A percentile compares a stretch with the other conserved stretches of the same genome.
These are phyloP conservation scores for Yamadazyma paraphyllophila DNA, from an alignment of 805 yeast species.

Conservation along the genomic window DNA sequence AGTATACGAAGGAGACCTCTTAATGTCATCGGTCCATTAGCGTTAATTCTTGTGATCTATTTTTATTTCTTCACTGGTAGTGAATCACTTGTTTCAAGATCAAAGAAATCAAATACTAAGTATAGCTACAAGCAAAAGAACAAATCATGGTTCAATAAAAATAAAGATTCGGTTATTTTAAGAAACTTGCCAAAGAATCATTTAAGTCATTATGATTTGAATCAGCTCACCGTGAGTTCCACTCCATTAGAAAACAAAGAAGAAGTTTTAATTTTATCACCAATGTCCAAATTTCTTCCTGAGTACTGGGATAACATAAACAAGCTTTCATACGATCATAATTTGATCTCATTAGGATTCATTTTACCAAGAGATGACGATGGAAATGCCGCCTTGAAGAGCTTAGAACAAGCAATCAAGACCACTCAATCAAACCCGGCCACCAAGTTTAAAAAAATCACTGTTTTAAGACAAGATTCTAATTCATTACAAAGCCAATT, in stretches of 20 bases:
- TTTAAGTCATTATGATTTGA: slow-evolving; percentile 81
- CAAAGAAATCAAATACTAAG: slow-evolving; percentile 25
- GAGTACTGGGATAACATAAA: slow-evolving; percentile 86
- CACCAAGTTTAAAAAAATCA: slow-evolving; percentile 74
- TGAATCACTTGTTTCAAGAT: slow-evolving; percentile 1
- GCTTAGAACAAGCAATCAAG: slow-evolving; percentile 74
- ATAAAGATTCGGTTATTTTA: slow-evolving; percentile 47
- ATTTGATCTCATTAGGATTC: slow-evolving; percentile 82
- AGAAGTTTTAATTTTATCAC: slow-evolving; percentile 82
- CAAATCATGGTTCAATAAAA: slow-evolving; percentile 46
- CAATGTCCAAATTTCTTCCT: slow-evolving; percentile 81
- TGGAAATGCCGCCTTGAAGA: slow-evolving; percentile 76
- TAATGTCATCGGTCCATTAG: slow-evolving; percentile 45
- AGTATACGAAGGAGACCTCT: slow-evolving; percentile 62
- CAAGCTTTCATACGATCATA: slow-evolving; percentile 77
- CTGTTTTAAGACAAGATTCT: slow-evolving; percentile 87
- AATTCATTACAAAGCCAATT: slow-evolving; percentile 68
- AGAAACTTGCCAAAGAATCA: slow-evolving; percentile 67
- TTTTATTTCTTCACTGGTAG: slow-evolving; percentile 35
- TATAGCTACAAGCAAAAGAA: slow-evolving; percentile 46
- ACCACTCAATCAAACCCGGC: slow-evolving; percentile 59
- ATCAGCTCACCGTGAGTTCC: slow-evolving; percentile 68
- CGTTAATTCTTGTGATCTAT: slow-evolving; percentile 42
- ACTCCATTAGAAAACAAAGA: slow-evolving; percentile 75
- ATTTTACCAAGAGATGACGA: slow-evolving; percentile 80